Evolutionary conservation across 805 yeast genomes (phyloP), one percentile per base, ranked within the genome.

Genomic region (Wickerhamiella alocasiicola): DNA sequence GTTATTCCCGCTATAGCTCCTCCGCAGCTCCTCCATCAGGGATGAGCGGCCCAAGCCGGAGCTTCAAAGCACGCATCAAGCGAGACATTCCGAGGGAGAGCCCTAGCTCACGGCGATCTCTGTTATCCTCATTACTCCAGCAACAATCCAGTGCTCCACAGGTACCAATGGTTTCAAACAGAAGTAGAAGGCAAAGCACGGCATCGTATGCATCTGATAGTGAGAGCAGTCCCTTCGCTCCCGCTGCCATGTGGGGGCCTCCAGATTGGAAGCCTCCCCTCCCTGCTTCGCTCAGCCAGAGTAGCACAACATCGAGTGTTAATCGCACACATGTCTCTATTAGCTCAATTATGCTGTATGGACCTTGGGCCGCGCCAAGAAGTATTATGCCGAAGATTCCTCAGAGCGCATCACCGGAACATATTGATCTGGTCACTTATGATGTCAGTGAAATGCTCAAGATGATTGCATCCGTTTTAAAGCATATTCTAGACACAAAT

Each of bases 401-500:
- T 5, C 32, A 30, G 33, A n/a, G n/a, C 3, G 9, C 19, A n/a
- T 41, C 23, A 34, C 46, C 6, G 26, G 31, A 15, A 36, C 47
- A 19, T 46, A 36, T 32, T 17, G 80, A 84, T 54, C 81, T 88
- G 35, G 85, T 84, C 9, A 79, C 78, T 31, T 82, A 76, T 55
- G 87, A 94, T 1, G 84, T 82, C 1, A 74, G 77, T 44, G 88
- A 81, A 47, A 68, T 91, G 20, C 67, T 91, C 32, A 59, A 76
- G 33, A 88, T 91, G 96, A 68, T 88, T 39, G 74, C 95, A 16
- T 78, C 93, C 6, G 65, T 88, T 40, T 64, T 88, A 41, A 84
- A 84, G 48, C 82, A 81, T 56, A 85, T 91, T 36, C 79, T 88
- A 28, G 88, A 81, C 53, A 85, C 94, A 9, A 91, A 88, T 61